These are phyloP conservation scores for Metschnikowia similis DNA, from an alignment of 805 yeast genomes.

Conservation along the genomic window DNA sequence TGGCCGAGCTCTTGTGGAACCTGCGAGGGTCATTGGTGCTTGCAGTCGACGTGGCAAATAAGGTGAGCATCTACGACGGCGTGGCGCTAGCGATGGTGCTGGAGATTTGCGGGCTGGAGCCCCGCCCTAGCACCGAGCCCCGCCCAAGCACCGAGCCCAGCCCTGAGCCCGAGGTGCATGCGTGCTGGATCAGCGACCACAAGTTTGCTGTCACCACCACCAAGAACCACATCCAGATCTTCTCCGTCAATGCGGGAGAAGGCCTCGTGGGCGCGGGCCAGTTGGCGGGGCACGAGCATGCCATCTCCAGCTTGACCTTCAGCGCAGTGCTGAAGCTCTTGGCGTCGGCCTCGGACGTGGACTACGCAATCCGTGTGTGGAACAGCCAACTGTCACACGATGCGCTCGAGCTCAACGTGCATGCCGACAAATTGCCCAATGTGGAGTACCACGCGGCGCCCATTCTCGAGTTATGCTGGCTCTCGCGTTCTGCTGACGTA, in stretches of 20 bases:
- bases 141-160: neutral
- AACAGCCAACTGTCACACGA: conserved; percentile 56
- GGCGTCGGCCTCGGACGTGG: conserved; percentile 71
- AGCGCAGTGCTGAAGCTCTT: conserved; percentile 49
- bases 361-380: conserved; percentile 71
- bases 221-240: conserved; percentile 51
- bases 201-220: conserved; percentile 70
- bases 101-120: conserved; percentile 19
- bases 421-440: conserved; percentile 9
- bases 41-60: conserved; percentile 48
- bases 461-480: conserved; percentile 54
- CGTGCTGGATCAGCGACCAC: conserved; percentile 68
- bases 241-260: conserved; percentile 29
- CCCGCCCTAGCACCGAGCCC: neutral
- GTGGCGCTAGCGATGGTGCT: conserved; percentile 32
- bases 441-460: conserved; percentile 49
- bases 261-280: conserved; percentile 27
- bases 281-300: conserved; percentile 58
- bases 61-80: conserved; percentile 62
- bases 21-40: conserved; percentile 49
- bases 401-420: conserved; percentile 31
- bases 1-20: conserved; percentile 61
- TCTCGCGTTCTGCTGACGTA: conserved; percentile 22
- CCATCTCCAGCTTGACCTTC: conserved; percentile 54
- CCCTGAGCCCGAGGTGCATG: conserved; percentile 34